phyloP scores from a whole-genome alignment of 2,329 filamentous ascomycete genomes.

The Botrytis fabae region DNA sequence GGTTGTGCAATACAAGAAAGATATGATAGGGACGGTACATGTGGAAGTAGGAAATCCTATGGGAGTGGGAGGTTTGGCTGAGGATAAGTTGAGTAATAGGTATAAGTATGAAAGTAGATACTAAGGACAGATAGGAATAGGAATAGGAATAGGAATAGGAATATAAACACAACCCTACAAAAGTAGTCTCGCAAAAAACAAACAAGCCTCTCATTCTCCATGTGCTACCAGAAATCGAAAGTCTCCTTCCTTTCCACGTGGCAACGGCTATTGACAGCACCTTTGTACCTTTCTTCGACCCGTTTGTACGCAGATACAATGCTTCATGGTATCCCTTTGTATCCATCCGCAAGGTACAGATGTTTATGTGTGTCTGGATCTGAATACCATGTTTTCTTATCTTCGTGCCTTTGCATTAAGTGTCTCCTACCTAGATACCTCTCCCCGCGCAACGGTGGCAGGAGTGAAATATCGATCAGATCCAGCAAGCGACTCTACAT shows the following conservation, averaged over 20 bases:
- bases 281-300: background rate
- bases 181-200: background rate
- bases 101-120: background rate
- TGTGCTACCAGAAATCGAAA: background rate
- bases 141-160: background rate
- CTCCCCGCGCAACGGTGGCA: background rate
- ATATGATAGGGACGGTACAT: no score
- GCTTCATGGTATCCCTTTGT: background rate
- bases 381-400: background rate
- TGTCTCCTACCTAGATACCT: background rate
- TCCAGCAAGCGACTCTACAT: background rate
- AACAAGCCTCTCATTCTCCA: background rate
- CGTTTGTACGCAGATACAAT: background rate
- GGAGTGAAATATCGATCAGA: background rate
- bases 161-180: background rate
- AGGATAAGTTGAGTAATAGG: no score
- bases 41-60: no score
- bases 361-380: background rate
- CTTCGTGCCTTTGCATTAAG: background rate
- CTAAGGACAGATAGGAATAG: background rate
- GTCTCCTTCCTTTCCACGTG: slow-evolving; percentile 12
- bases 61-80: no score
- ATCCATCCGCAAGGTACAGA: background rate
- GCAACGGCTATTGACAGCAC: slow-evolving; percentile 10
- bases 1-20: background rate